Evolutionary conservation across 495 filamentous ascomycete genomes (phyloP).

Genomic region (Oleoguttula mirabilis): DNA sequence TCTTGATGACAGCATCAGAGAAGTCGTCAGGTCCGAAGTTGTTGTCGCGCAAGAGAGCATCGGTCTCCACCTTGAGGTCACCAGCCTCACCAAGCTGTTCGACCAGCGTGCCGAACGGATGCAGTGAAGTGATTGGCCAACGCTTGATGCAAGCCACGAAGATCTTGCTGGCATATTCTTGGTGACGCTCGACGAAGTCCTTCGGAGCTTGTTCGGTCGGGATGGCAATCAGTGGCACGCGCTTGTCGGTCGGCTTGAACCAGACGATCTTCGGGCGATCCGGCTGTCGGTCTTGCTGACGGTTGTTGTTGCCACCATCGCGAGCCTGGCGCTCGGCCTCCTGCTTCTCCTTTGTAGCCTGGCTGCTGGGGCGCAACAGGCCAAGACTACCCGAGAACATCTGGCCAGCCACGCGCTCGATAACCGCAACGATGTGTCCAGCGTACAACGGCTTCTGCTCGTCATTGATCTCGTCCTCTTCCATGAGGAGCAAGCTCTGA

Average conservation of each 20-base stretch:
- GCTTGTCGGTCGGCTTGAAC: slow-evolving; percentile 99
- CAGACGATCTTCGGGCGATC: slow-evolving; percentile 99
- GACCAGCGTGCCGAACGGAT: slow-evolving; percentile 94
- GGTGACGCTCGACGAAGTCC: slow-evolving; percentile 97
- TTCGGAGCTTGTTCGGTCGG: slow-evolving; percentile 94
- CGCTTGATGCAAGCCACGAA: slow-evolving; percentile 98
- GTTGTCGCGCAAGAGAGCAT: slow-evolving; percentile 92
- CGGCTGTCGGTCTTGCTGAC: slow-evolving; percentile 73
- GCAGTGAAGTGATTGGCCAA: slow-evolving; percentile 98
- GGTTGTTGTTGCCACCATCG: slow-evolving; percentile 58
- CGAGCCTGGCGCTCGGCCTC: slow-evolving; percentile 89
- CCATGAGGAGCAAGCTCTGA: slow-evolving; percentile 88
- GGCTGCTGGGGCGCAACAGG: slow-evolving; percentile 86
- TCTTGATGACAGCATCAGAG: slow-evolving; percentile 87
- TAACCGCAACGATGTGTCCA: slow-evolving; percentile 91
- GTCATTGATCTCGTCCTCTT: slow-evolving; percentile 97
- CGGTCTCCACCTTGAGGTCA: slow-evolving; percentile 90
- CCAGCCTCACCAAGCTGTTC: slow-evolving; percentile 97
- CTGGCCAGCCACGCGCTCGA: slow-evolving; percentile 91
- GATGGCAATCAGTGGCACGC: slow-evolving; percentile 93
- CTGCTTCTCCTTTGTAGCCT: slow-evolving; percentile 99
- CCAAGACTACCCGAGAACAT: slow-evolving; percentile 98
- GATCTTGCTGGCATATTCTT: slow-evolving; percentile 92
- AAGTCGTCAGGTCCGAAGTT: slow-evolving; percentile 98
- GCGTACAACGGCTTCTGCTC: slow-evolving; percentile 96